Conservation (phyloP, 2,329 filamentous ascomycete genomes). For the Aspergillus uvarum region DNA sequence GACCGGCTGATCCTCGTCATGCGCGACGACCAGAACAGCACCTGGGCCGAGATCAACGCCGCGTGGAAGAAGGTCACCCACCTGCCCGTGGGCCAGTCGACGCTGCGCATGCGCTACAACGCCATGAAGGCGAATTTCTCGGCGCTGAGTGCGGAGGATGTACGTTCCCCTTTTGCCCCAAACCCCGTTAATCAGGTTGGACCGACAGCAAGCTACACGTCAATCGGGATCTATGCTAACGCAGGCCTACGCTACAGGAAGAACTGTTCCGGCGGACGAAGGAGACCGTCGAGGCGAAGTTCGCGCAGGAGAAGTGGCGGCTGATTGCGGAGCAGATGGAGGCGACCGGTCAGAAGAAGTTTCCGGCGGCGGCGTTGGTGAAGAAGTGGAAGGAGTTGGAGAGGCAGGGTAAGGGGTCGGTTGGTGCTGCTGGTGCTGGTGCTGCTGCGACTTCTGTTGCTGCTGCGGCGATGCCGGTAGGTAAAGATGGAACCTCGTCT, state of each 20-base stretch:
- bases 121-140: conserved; percentile 43
- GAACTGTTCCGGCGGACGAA: conserved; percentile 36
- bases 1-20: conserved; percentile 31
- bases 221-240: not conserved
- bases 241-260: conserved; percentile 20
- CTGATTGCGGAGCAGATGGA: conserved; percentile 36
- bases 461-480: no score
- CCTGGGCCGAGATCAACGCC: conserved; percentile 29
- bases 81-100: conserved; percentile 32
- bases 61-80: conserved; percentile 31
- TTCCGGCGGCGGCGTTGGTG: conserved; percentile 35
- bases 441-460: no score
- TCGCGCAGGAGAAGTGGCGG: conserved; percentile 42
- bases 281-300: conserved; percentile 40
- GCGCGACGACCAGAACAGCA: conserved; percentile 25
- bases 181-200: no score
- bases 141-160: conserved; percentile 37
- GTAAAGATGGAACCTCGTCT: no score
- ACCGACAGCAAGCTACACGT: no score
- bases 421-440: not conserved
- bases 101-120: conserved; percentile 40
- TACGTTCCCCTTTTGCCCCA: conserved; percentile 18
- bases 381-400: conserved; percentile 44
- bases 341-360: conserved; percentile 31
- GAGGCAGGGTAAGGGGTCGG: conserved; percentile 14